Percentiles rank a stretch among this genome's conserved stretches.
Conservation (phyloP, 1,284 basidiomycete genomes). For the Marasmius tenuissimus region DNA sequence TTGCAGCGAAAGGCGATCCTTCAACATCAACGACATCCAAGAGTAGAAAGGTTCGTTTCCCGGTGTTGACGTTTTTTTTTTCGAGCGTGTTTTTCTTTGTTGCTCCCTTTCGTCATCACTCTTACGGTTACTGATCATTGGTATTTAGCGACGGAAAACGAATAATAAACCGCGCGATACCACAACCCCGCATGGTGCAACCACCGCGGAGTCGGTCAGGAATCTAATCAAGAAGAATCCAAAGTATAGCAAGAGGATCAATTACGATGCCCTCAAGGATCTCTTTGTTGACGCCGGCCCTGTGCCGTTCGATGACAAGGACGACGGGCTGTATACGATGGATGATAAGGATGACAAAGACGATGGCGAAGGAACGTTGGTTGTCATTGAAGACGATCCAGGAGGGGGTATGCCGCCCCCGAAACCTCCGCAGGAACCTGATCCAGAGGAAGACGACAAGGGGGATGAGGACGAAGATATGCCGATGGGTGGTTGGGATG, state of each 20-base stretch:
- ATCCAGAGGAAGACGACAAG: constrained; percentile 27
- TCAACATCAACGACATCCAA: constrained; percentile 52
- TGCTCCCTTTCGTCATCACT: constrained; percentile 5
- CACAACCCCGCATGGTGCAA: constrained; percentile 68
- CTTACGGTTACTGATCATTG: background rate
- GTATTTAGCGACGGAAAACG: constrained; percentile 62
- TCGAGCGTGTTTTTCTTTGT: constrained; percentile 14
- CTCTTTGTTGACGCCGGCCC: constrained; percentile 60
- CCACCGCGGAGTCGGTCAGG: constrained; percentile 78
- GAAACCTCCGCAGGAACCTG: constrained; percentile 15
- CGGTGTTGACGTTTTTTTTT: constrained; percentile 27
- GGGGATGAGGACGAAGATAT: constrained; percentile 39
- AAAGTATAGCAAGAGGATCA: constrained; percentile 87
- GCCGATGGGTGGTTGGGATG: constrained; percentile 37
- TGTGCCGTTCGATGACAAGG: constrained; percentile 46
- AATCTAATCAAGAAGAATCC: constrained; percentile 80
- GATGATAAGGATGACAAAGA: constrained; percentile 38
- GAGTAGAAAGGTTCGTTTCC: constrained; percentile 74
- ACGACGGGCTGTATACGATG: constrained; percentile 46
- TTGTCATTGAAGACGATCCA: constrained; percentile 46
- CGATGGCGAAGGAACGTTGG: constrained; percentile 43
- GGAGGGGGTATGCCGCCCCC: constrained; percentile 28
- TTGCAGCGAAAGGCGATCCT: constrained; percentile 68
- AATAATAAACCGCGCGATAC: constrained; percentile 72
- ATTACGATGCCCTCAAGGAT: constrained; percentile 82